Evolutionary conservation across 1,139 yeast species (phyloP).

Genomic region (Lodderomyces pseudojiufengensis): DNA sequence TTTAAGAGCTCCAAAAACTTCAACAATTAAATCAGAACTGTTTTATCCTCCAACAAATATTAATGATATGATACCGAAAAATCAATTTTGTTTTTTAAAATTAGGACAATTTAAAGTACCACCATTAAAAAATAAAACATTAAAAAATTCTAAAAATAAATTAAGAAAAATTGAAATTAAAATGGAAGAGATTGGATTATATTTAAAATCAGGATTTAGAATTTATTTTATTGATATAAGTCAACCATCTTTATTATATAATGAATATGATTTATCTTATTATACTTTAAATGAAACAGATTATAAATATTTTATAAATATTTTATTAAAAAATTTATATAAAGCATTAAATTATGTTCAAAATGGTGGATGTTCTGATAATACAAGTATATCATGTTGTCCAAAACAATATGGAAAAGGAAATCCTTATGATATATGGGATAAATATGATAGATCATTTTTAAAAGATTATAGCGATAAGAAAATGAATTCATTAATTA

Average conservation of each 20-base stretch:
- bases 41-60: slow-evolving; percentile 58
- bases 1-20: not conserved
- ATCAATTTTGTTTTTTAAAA: slow-evolving; percentile 49
- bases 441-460: slow-evolving; percentile 23
- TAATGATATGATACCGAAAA: slow-evolving; percentile 53
- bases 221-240: slow-evolving; percentile 57
- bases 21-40: slow-evolving; percentile 24
- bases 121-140: not conserved
- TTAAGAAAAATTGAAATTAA: slow-evolving; percentile 40
- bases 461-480: slow-evolving; percentile 8
- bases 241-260: slow-evolving; percentile 41
- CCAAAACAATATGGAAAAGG: slow-evolving; percentile 28
- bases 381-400: slow-evolving; percentile 16
- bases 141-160: slow-evolving; percentile 15
- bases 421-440: slow-evolving; percentile 24
- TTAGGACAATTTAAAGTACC: slow-evolving; percentile 46
- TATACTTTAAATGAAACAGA: slow-evolving; percentile 42
- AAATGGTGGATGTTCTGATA: slow-evolving; percentile 22
- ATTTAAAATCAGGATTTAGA: slow-evolving; percentile 53
- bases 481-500: not conserved
- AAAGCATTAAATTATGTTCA: slow-evolving; percentile 39
- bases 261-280: slow-evolving; percentile 41
- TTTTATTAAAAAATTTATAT: slow-evolving; percentile 42
- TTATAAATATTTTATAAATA: slow-evolving; percentile 39
- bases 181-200: slow-evolving; percentile 60